A percentile compares a stretch with the other conserved stretches of the same genome.
Conservation (phyloP, 2,329 filamentous ascomycete genomes). For the Fusarium sarcochroum region DNA sequence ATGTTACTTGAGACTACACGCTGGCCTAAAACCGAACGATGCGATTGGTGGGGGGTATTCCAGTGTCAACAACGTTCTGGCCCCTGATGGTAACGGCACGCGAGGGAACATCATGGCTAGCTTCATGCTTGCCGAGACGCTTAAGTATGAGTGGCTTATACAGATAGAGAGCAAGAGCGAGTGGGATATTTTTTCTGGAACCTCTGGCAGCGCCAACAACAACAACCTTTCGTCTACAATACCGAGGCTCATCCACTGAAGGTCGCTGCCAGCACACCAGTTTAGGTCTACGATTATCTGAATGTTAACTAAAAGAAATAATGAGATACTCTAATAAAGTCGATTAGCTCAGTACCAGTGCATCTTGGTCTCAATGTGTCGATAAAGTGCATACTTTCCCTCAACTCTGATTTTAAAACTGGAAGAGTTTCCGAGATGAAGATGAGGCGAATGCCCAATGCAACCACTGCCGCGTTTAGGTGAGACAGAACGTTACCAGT, state of each 20-base stretch:
- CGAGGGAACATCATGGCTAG: constrained; percentile 75
- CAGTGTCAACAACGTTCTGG: constrained; percentile 68
- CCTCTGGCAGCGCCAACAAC: constrained; percentile 68
- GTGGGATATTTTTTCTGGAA: constrained; percentile 17
- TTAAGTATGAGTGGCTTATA: constrained; percentile 75
- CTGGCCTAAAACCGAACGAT: constrained; percentile 10
- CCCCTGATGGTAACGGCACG: constrained; percentile 69
- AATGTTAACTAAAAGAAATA: too few species aligned
- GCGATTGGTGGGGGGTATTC: constrained; percentile 9
- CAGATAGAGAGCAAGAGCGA: constrained; percentile 66
- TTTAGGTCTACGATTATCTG: neutral
- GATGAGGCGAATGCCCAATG: too few species aligned
- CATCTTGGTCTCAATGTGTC: too few species aligned
- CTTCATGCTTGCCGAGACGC: constrained; percentile 86
- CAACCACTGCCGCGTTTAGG: too few species aligned
- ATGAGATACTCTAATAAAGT: too few species aligned
- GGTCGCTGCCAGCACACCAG: constrained; percentile 10
- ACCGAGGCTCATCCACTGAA: constrained; percentile 67
- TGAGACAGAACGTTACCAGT: too few species aligned
- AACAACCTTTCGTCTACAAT: constrained; percentile 65
- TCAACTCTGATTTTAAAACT: too few species aligned
- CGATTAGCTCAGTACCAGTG: too few species aligned
- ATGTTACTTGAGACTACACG: constrained; percentile 71
- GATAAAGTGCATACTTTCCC: too few species aligned
- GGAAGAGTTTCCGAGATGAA: too few species aligned